Evolutionary conservation across 2,329 filamentous ascomycete species (phyloP), one percentile per base, ranked within the genome.

Genomic region (Talaromyces sp.): DNA sequence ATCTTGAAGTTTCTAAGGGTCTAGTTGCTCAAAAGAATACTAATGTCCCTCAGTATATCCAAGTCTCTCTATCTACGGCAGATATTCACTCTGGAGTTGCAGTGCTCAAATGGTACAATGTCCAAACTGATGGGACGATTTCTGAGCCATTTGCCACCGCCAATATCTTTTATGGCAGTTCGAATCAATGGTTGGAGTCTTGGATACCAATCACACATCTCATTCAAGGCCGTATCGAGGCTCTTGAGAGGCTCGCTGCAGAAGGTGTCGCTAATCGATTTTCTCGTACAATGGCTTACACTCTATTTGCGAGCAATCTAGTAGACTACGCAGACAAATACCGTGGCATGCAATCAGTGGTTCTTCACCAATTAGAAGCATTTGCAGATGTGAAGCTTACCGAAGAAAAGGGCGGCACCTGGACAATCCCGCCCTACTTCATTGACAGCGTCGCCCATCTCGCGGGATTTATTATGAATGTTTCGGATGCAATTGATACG

Each of bases 1-100:
- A 70, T 19, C 66, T 74, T 54, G 67, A 66, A 17, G 64, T 66
- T 11, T 64, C 69, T 10, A 64, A 69, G n/a, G 83, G 86, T 64
- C 84, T 88, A 11, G 81, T 87, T 52, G 77, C 88, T 5, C 78
- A 83, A 70, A 49, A n/a, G 17, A 50, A 62, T 15, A 43, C 39
- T 8, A 22, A 52, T 3, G 35, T 10, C 3, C 45, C 60, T 6
- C 60, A 62, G 11, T 45, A 41, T 5, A 41, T 66, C 41, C 60
- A 43, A 10, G 79, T 71, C 73, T 69, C 69, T 4, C 85, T 85
- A 69, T 80, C 81, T 56, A 85, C 86, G 0, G 19, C 19, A 17
- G 50, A 66, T 52, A 37, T 66, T 7, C 10, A 41, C 8, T 49
- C 50, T 3, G 31, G 19, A 25, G 27, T 39, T 11, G 60, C 41